A percentile compares a stretch with the other conserved stretches of the same genome.
These are phyloP conservation scores for Endocalyx cinctus DNA, from an alignment of 2,329 filamentous ascomycete genomes.

Conservation along the genomic window DNA sequence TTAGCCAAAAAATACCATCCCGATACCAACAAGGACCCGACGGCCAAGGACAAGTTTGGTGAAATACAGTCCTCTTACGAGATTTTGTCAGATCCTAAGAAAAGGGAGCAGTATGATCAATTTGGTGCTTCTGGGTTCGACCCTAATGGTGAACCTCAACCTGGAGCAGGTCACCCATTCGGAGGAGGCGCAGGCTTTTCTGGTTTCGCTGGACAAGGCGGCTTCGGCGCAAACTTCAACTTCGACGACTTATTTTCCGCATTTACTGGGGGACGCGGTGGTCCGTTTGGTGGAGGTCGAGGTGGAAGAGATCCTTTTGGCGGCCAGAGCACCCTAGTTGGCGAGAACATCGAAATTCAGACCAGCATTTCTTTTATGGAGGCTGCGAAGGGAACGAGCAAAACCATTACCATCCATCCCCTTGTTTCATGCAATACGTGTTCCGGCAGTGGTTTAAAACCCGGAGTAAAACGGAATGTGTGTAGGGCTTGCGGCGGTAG, in stretches of 20 bases:
- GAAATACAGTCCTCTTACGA: constrained; percentile 95
- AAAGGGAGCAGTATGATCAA: constrained; percentile 86
- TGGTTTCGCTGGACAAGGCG: constrained; percentile 55
- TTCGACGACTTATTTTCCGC: constrained; percentile 94
- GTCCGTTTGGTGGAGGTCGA: constrained; percentile 51
- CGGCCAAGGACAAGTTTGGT: constrained; percentile 90
- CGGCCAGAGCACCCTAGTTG: constrained; percentile 75
- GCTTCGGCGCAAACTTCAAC: constrained; percentile 80
- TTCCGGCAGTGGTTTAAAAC: constrained; percentile 76
- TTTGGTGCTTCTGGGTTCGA: constrained; percentile 88
- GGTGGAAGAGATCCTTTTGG: constrained; percentile 64
- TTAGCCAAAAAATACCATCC: constrained; percentile 97
- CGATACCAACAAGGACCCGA: constrained; percentile 92
- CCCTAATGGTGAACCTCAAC: constrained; percentile 56
- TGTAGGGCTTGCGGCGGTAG: constrained; percentile 83
- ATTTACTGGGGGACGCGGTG: constrained; percentile 58
- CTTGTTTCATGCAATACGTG: constrained; percentile 79
- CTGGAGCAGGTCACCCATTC: constrained; percentile 55
- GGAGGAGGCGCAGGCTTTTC: constrained; percentile 54
- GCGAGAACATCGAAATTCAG: constrained; percentile 93
- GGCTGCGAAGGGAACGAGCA: constrained; percentile 83
- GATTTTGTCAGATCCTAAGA: constrained; percentile 85
- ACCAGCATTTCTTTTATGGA: constrained; percentile 93
- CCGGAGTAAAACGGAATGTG: constrained; percentile 65
- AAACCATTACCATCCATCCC: constrained; percentile 84